Conservation (phyloP, 768 basidiomycete genomes). For the Boletus pseudopeckii region DNA sequence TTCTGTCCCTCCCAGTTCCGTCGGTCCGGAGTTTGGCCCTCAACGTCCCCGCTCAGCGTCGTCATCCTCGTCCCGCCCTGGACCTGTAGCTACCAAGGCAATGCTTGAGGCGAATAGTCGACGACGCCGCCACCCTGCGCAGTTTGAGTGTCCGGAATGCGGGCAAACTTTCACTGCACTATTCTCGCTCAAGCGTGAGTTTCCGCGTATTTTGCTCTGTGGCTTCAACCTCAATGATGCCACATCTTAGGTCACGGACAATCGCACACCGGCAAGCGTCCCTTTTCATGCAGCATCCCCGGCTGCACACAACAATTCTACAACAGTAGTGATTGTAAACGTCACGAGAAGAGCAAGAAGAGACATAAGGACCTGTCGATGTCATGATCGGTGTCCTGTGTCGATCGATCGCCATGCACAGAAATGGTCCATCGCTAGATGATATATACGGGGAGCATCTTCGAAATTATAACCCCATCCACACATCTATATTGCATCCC, state of each 20-base stretch:
- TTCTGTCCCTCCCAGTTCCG: background rate
- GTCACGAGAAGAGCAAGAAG: conserved; percentile 33
- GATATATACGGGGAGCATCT: conserved; percentile 3
- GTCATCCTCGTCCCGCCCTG: conserved; percentile 1
- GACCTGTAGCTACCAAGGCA: conserved; percentile 30
- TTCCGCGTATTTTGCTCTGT: background rate
- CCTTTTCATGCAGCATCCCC: conserved; percentile 21
- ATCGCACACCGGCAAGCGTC: conserved; percentile 28
- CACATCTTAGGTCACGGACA: conserved; percentile 25
- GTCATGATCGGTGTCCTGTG: conserved; percentile 15
- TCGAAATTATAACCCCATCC: conserved; percentile 9
- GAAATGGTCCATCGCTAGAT: conserved; percentile 1
- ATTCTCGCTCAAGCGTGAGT: conserved; percentile 34
- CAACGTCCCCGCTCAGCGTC: conserved; percentile 21
- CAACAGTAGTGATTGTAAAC: conserved; percentile 34
- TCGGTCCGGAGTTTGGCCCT: background rate
- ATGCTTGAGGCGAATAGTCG: conserved; percentile 32
- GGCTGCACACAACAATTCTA: conserved; percentile 30
- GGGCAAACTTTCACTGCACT: conserved; percentile 28
- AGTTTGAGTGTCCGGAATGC: conserved; percentile 17
- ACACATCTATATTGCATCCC: conserved; percentile 6
- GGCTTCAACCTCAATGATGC: conserved; percentile 1
- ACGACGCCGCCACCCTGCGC: conserved; percentile 29
- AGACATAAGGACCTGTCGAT: conserved; percentile 24
- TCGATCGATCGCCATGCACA: conserved; percentile 22